These are phyloP conservation scores for Aspergillus pseudotamarii DNA, from an alignment of 2,329 filamentous ascomycete genomes.

Conservation along the genomic window DNA sequence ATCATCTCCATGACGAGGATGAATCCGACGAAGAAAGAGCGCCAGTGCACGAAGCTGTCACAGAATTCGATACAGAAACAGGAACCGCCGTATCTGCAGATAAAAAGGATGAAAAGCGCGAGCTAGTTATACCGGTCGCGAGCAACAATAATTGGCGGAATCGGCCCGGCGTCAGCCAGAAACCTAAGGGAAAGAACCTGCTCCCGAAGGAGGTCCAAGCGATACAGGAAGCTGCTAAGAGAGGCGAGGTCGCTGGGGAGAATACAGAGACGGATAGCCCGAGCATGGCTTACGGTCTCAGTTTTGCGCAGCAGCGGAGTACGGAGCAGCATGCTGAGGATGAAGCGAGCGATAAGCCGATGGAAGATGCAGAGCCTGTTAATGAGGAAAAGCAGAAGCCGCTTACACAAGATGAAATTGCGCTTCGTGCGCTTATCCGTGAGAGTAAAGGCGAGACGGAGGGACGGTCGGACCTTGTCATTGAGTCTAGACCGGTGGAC, in stretches of 20 bases:
- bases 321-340: constrained; percentile 16
- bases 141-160: constrained; percentile 76
- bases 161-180: constrained; percentile 48
- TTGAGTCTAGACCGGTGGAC: constrained; percentile 42
- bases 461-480: constrained; percentile 55
- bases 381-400: constrained; percentile 30
- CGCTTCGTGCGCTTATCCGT: constrained; percentile 68
- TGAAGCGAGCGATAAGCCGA: constrained; percentile 30
- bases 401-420: constrained; percentile 63
- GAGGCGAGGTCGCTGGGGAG: constrained; percentile 34
- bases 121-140: constrained; percentile 77
- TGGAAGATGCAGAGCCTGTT: constrained; percentile 27
- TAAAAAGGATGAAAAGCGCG: constrained; percentile 53
- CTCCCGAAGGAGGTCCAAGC: constrained; percentile 61
- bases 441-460: constrained; percentile 50
- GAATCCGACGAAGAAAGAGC: constrained; percentile 61
- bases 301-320: constrained; percentile 43
- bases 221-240: constrained; percentile 45
- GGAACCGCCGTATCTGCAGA: constrained; percentile 45
- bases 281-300: constrained; percentile 58
- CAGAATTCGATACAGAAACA: constrained; percentile 55
- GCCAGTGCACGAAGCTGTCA: constrained; percentile 50
- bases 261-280: constrained; percentile 54
- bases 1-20: constrained; percentile 40
- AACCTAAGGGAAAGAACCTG: constrained; percentile 62